Base-by-base conservation (phyloP, 495 filamentous ascomycete species). In the Penicillium pancosmium region DNA sequence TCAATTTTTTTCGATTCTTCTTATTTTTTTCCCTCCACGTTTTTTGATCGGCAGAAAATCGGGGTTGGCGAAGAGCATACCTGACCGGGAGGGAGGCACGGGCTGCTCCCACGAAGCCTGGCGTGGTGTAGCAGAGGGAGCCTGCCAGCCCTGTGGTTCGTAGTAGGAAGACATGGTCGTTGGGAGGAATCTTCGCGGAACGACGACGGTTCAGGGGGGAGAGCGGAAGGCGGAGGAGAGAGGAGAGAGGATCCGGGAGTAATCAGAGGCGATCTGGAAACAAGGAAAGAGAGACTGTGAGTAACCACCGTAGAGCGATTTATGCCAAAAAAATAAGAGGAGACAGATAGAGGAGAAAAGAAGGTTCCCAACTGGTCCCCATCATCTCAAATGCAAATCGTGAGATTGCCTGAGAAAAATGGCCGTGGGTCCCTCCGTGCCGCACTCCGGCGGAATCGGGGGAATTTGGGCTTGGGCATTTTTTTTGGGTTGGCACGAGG, bases 41-140 rank as follows among this genome's bases (percentile, higher is more conserved):
- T 25, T 48, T 27, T 25, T 48, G 27, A 31, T 48, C 46, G 13
- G 23, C 19, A 49, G 25, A 13, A 35, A 48, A 50, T 41, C 33
- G 12, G 31, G 35, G 41, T 34, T 18, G 53, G 15, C 50, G 51
- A 60, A 41, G 41, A 44, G 41, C 75, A 69, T 87, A 91, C 93
- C 91, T 72, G 92, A 96, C 63, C 91, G 88, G 54, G 91, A 90
- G 40, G 92, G 92, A 57, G 91, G 91, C 56, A 86, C 86, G 48
- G 88, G 91, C 68, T 93, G 90, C 54, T 96, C 91, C 85, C 92
- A 94, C 47, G 89, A 84, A 59, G 80, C 76, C 77, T 86, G 83
- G 63, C 87, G 84, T 48, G 82, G 38, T 12, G 52, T 31, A 46
- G 60, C 83, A 44, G 79, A 70, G 31, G 83, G 83, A 47, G 84